Percentiles rank a stretch among this genome's conserved stretches.
These are phyloP conservation scores for Puya raimondii DNA, from an alignment of 176 grass and related monocot species.

Conservation along the genomic window DNA sequence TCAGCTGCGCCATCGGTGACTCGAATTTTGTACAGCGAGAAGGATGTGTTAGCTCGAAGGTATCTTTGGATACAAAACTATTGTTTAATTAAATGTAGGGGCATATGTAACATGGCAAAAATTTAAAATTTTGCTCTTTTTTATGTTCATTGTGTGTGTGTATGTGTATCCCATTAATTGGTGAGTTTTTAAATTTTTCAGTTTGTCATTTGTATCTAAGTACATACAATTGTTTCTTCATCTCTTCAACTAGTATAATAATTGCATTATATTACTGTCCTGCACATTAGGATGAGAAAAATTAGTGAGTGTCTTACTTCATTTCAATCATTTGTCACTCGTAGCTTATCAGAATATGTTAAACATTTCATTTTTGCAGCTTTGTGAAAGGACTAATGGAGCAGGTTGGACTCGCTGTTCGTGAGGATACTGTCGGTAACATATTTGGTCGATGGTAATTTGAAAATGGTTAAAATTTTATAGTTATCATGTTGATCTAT, in stretches of 20 bases:
- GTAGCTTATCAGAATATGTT: not conserved
- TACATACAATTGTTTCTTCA: not conserved
- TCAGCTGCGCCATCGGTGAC: slow-evolving; percentile 83
- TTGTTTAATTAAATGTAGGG: not conserved
- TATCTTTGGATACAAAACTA: slow-evolving; percentile 13
- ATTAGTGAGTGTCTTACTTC: not conserved
- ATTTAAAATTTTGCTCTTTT: not conserved
- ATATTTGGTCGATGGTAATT: slow-evolving; percentile 91
- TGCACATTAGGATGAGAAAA: not conserved
- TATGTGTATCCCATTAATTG: not conserved
- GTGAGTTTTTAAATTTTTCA: not conserved
- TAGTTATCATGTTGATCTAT: not conserved
- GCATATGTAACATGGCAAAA: not conserved
- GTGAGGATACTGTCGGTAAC: slow-evolving; percentile 82
- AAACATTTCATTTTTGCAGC: slow-evolving; percentile 23
- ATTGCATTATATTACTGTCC: not conserved
- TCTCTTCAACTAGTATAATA: not conserved
- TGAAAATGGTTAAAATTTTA: not conserved
- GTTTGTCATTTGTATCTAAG: not conserved
- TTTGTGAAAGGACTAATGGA: slow-evolving; percentile 83
- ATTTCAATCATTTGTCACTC: not conserved
- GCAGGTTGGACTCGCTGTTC: slow-evolving; percentile 44
- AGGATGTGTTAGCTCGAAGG: slow-evolving; percentile 79
- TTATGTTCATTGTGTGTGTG: not conserved
- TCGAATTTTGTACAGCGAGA: slow-evolving; percentile 71